Base-by-base conservation (phyloP, 1,284 basidiomycete genomes). In the Amylostereum chailletii region DNA sequence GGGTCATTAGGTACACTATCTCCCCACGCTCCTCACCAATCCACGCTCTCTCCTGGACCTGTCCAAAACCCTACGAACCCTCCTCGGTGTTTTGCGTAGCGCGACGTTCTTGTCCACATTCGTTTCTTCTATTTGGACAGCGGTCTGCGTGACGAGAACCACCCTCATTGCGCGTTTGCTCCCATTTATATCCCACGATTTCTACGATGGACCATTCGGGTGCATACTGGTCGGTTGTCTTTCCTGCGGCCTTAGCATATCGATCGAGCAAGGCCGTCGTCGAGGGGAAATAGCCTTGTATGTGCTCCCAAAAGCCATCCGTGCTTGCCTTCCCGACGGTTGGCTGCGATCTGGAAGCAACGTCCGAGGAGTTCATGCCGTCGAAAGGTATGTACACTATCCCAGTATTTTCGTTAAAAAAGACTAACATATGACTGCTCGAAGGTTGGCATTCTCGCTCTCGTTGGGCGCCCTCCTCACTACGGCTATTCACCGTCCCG, bases 231-330 rank as follows among this genome's bases (percentile, higher is more conserved):
- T 69, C 5, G 85, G 83, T n/a, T 84, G 81, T 53, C 61, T 89
- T 33, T 65, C 72, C n/a, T 88, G 86, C 55, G 86, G 86, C 2
- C 69, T 72, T 46, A 86, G 83, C 51, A 86, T 90, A 43, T 87
- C 79, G 76, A 75, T 89, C 41, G 86, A 90, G 59, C 78, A 81
- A 50, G 79, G 78, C 3, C 69, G 69, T 45, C 66, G 86, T 55
- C 68, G 87, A 48, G 84, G 84, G 2, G 86, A 90, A 62, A 86
- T 90, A 68, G 79, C 85, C 0, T 61, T 89, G 39, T 89, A 89
- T 58, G 86, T 87, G 46, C 65, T 89, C 2, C 86, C 87, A 1
- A 69, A 77, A 50, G 86, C 85, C 7, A 58, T 88, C 29, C 68
- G 82, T 42, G 71, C 84, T 0, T 77, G 70, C 45, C 62, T 89